These are phyloP conservation scores for Xylariaceae sp. DNA, from an alignment of 2,329 filamentous ascomycete genomes.

Conservation along the genomic window DNA sequence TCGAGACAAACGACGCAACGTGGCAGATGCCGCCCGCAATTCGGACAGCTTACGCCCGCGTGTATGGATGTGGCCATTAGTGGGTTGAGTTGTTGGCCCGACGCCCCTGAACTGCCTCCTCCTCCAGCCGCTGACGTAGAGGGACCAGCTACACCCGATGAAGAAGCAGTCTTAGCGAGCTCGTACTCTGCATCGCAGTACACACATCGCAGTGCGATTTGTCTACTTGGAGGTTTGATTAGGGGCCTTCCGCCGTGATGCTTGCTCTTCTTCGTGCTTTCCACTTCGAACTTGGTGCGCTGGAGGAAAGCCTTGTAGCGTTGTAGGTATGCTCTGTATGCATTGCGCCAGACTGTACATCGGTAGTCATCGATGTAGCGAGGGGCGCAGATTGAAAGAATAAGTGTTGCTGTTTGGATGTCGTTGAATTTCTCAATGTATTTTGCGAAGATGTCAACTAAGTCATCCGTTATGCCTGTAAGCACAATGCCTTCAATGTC, in stretches of 20 bases:
- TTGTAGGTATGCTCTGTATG: conserved; percentile 68
- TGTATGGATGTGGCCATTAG: conserved; percentile 54
- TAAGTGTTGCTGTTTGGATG: conserved; percentile 72
- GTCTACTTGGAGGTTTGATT: conserved; percentile 61
- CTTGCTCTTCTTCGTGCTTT: conserved; percentile 67
- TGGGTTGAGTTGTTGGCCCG: conserved; percentile 40
- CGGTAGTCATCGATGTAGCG: conserved; percentile 74
- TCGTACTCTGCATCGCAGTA: conserved; percentile 66
- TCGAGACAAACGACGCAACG: conserved; percentile 66
- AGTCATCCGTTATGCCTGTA: conserved; percentile 68
- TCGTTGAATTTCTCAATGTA: conserved; percentile 75
- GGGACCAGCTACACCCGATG: too few species aligned
- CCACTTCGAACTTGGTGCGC: conserved; percentile 73
- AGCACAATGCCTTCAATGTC: conserved; percentile 75
- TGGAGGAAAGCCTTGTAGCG: conserved; percentile 70
- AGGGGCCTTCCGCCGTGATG: conserved; percentile 60
- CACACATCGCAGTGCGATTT: conserved; percentile 71
- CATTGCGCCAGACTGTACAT: conserved; percentile 68
- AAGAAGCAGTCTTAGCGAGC: conserved; percentile 36
- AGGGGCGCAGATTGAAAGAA: conserved; percentile 70
- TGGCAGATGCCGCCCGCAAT: conserved; percentile 62
- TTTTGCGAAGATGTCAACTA: conserved; percentile 71
- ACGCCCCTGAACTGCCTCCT: too few species aligned
- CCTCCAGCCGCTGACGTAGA: too few species aligned
- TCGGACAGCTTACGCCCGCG: conserved; percentile 61